These are phyloP conservation scores for Nicotiana attenuata DNA, from an alignment of 257 asterid genomes.

Conservation along the genomic window DNA sequence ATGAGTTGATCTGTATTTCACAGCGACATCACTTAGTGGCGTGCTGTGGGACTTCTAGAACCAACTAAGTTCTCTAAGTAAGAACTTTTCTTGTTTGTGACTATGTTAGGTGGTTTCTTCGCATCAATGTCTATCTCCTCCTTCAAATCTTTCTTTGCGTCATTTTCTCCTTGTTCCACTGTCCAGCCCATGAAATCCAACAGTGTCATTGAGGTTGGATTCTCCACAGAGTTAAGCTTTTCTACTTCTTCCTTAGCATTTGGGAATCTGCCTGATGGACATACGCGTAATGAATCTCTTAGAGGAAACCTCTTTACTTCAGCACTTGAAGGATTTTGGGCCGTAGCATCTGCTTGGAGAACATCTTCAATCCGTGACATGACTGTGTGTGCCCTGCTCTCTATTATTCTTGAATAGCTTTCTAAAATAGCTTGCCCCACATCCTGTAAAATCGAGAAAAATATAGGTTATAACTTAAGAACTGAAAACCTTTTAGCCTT, in stretches of 20 bases:
- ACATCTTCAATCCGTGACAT: constrained; percentile 84
- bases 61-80: constrained; percentile 75
- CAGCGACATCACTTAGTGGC: constrained; percentile 38
- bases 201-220: constrained; percentile 41
- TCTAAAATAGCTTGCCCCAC: constrained; percentile 88
- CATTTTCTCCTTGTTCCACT: constrained; percentile 30
- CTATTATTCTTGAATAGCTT: constrained; percentile 88
- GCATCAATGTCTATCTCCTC: constrained; percentile 17
- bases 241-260: constrained; percentile 30
- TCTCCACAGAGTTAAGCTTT: constrained; percentile 16
- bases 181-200: constrained; percentile 59
- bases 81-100: constrained; percentile 47
- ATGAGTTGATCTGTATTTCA: constrained; percentile 10
- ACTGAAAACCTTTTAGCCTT: not conserved
- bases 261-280: constrained; percentile 23
- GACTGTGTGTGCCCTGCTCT: constrained; percentile 75
- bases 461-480: not conserved
- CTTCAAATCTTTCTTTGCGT: constrained; percentile 24
- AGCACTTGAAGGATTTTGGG: constrained; percentile 32
- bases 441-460: constrained; percentile 41
- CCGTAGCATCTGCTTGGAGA: constrained; percentile 55
- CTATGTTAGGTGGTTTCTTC: constrained; percentile 34
- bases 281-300: constrained; percentile 1
- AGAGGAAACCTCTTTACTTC: constrained; percentile 28
- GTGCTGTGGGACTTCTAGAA: constrained; percentile 71